phyloP scores from a whole-genome alignment of 2,329 filamentous ascomycete genomes.

The Orbilia brochopaga region DNA sequence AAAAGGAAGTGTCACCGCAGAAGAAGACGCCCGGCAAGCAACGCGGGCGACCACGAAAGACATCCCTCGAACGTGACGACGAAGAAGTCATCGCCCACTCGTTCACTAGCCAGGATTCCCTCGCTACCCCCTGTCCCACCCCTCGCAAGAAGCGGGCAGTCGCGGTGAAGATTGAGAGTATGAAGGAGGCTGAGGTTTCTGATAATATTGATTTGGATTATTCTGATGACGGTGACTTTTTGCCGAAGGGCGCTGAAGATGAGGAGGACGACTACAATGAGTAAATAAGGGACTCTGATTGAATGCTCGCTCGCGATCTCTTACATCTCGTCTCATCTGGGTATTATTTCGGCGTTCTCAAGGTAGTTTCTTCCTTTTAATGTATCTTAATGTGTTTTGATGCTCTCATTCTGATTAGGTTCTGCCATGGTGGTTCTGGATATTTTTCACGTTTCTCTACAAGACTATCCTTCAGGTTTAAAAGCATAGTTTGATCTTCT shows the following conservation, averaged over 20 bases:
- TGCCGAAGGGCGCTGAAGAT: conserved; percentile 18
- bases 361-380: conserved; percentile 1
- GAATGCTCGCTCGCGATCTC: no score
- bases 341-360: conserved; percentile 6
- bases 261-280: conserved; percentile 25
- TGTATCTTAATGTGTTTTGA: no score
- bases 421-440: no score
- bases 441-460: no score
- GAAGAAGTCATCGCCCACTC: conserved; percentile 29
- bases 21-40: conserved; percentile 32
- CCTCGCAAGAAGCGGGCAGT: conserved; percentile 33
- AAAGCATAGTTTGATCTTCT: no score
- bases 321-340: not conserved
- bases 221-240: conserved; percentile 29
- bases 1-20: conserved; percentile 41
- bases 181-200: conserved; percentile 17
- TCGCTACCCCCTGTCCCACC: conserved; percentile 24
- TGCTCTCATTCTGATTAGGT: no score
- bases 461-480: no score
- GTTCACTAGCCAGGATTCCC: conserved; percentile 12
- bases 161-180: conserved; percentile 10
- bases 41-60: conserved; percentile 3
- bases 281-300: conserved; percentile 2
- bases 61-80: conserved; percentile 23
- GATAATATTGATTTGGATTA: conserved; percentile 24